A percentile compares a stretch with the other conserved stretches of the same genome.
These are phyloP conservation scores for Penicillium sp. DNA, from an alignment of 2,329 filamentous ascomycete species.

Conservation along the genomic window DNA sequence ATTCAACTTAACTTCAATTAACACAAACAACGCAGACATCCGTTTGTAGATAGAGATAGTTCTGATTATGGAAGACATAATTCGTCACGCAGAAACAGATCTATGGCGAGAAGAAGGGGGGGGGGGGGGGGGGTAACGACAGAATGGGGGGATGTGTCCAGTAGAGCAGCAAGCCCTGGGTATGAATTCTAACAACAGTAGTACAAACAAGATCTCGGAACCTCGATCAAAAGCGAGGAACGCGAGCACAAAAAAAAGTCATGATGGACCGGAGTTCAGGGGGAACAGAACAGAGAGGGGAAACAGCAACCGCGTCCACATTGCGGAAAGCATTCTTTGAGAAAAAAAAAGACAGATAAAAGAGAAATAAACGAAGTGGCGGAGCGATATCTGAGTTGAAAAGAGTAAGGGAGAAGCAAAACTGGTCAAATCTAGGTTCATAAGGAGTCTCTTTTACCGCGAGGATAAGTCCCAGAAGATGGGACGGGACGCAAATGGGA, in stretches of 20 bases:
- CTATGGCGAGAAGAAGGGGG: neutral
- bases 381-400: neutral
- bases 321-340: slow-evolving; percentile 1
- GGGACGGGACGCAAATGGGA: neutral
- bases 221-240: neutral
- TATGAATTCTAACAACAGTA: slow-evolving; percentile 17
- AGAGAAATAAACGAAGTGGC: neutral
- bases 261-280: neutral
- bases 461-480: neutral
- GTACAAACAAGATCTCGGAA: neutral
- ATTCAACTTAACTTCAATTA: slow-evolving; percentile 2
- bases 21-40: neutral
- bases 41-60: slow-evolving; percentile 3
- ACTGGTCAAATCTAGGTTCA: slow-evolving; percentile 10
- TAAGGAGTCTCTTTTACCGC: slow-evolving; percentile 6
- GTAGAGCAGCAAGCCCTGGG: slow-evolving; percentile 6
- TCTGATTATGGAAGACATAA: slow-evolving; percentile 10
- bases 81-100: slow-evolving; percentile 9
- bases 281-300: neutral
- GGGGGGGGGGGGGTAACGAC: slow-evolving; percentile 2
- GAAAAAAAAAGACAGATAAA: neutral
- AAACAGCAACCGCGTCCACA: neutral
- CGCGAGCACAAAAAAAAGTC: neutral
- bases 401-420: neutral
- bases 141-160: neutral